Base-by-base conservation (phyloP, 2,329 filamentous ascomycete genomes). In the Epichloe hybrida region DNA sequence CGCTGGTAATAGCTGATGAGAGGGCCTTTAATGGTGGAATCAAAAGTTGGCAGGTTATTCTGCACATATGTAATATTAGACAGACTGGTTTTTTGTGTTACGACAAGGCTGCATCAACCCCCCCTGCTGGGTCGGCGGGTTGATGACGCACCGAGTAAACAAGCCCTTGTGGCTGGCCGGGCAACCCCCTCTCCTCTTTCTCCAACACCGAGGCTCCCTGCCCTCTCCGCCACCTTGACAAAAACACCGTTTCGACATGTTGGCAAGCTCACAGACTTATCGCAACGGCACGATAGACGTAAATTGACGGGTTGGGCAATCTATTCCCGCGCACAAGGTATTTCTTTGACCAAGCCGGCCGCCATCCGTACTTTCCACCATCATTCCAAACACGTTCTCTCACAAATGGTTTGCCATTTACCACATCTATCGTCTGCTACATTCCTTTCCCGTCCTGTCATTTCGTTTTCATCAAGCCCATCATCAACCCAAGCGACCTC, bases 71-170 rank as follows among this genome's bases (percentile, higher is more conserved):
- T n/a, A n/a, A n/a, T 17, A 17, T 17, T 17, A 17, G 20, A 21
- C 20, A 3, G 20, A 21, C 20, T 27, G 27, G 27, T 27, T 17
- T 27, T 27, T 8, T 2, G 27, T 27, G 27, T 27, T 8, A 27
- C 27, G 27, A 27, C 27, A 27, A 27, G 27, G 27, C 7, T 27
- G 27, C 27, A 27, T 27, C 27, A 27, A 12, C 21, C 5, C 21
- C 21, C 49, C 17, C 17, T 50, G 39, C 51, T 34, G 38, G 41
- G 17, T 17, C 5, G 7, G 34, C 11, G 11, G 5, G 15, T 23
- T 23, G 47, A 60, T 67, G 63, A 66, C 64, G 62, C 66, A 61
- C 56, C 36, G 57, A 59, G 61, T 65, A 17, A 66, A 63, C 38
- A 65, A 31, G 31, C 7, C 3, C 3, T 11, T 13, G 5, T 12